phyloP scores from a whole-genome alignment of 257 asterid genomes.

The Pogostemon cablin region DNA sequence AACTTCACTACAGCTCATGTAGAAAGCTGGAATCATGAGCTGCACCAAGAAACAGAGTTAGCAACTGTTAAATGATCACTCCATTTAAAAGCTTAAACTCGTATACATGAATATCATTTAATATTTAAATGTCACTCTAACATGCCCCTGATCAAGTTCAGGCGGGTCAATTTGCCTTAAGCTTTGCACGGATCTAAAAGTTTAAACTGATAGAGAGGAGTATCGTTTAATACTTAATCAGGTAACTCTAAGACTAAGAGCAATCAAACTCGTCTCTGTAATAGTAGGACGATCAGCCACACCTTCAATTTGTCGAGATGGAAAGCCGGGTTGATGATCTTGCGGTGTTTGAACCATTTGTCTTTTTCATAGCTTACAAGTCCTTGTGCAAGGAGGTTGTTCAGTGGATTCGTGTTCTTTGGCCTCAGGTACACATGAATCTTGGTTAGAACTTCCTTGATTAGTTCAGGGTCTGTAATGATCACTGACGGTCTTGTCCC shows the following conservation, averaged over 20 bases:
- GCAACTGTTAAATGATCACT: background rate
- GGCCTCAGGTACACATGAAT: constrained; percentile 37
- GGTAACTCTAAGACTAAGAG: background rate
- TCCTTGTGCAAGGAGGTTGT: constrained; percentile 28
- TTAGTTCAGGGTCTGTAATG: constrained; percentile 44
- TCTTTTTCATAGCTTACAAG: constrained; percentile 29
- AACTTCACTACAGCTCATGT: constrained; percentile 45
- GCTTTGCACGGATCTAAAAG: too few species aligned
- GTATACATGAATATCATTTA: too few species aligned
- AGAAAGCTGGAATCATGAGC: constrained; percentile 60
- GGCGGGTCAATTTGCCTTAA: too few species aligned
- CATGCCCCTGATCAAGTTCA: too few species aligned
- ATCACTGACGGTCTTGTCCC: constrained; percentile 58
- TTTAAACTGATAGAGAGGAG: too few species aligned
- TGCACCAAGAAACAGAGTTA: constrained; percentile 12
- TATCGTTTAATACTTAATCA: too few species aligned
- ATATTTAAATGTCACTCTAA: too few species aligned
- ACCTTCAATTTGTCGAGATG: constrained; percentile 39
- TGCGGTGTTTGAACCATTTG: constrained; percentile 62
- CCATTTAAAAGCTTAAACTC: background rate
- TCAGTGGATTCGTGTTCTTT: constrained; percentile 24
- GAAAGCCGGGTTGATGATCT: constrained; percentile 48
- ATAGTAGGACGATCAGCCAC: too few species aligned
- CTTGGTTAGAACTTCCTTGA: constrained; percentile 51
- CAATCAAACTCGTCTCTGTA: background rate